Evolutionary conservation across 345 rosid genomes (phyloP).

Genomic region (Populus pruinosa): DNA sequence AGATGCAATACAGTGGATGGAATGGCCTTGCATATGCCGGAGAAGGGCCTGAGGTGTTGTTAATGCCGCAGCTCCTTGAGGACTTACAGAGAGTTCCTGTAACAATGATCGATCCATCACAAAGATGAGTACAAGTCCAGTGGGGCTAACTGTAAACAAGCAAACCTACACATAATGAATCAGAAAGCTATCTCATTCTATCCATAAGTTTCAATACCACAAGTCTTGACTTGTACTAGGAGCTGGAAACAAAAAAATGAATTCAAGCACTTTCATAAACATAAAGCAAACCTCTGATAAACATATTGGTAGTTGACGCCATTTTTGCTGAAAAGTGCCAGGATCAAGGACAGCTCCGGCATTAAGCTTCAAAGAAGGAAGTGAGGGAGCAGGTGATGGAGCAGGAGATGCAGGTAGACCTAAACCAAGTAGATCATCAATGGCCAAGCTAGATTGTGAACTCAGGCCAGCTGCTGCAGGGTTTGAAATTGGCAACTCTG

Average conservation of each 20-base stretch:
- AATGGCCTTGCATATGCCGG: slow-evolving; percentile 78
- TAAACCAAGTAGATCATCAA: slow-evolving; percentile 84
- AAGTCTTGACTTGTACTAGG: not conserved
- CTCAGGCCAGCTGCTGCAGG: slow-evolving; percentile 27
- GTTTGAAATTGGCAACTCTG: slow-evolving; percentile 49
- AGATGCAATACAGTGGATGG: slow-evolving; percentile 87
- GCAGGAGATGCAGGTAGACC: slow-evolving; percentile 45
- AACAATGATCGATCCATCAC: slow-evolving; percentile 3
- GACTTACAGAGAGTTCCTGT: slow-evolving; percentile 66
- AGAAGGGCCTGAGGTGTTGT: slow-evolving; percentile 72
- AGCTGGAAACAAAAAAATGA: not conserved
- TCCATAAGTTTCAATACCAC: not conserved
- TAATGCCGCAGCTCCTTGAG: slow-evolving; percentile 66
- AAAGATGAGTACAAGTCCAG: not conserved
- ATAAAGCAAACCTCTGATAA: slow-evolving; percentile 54
- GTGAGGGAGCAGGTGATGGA: slow-evolving; percentile 45
- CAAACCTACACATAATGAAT: not conserved
- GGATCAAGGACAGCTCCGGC: slow-evolving; percentile 77
- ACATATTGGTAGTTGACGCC: slow-evolving; percentile 80
- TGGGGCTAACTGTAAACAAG: not conserved
- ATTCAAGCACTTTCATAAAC: not conserved
- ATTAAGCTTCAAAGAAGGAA: slow-evolving; percentile 74
- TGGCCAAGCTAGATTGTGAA: slow-evolving; percentile 56
- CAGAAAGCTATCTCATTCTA: not conserved
- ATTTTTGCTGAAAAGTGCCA: slow-evolving; percentile 80